Conservation (phyloP, 2,329 filamentous ascomycete species). For the Penicillium capsulatum region DNA sequence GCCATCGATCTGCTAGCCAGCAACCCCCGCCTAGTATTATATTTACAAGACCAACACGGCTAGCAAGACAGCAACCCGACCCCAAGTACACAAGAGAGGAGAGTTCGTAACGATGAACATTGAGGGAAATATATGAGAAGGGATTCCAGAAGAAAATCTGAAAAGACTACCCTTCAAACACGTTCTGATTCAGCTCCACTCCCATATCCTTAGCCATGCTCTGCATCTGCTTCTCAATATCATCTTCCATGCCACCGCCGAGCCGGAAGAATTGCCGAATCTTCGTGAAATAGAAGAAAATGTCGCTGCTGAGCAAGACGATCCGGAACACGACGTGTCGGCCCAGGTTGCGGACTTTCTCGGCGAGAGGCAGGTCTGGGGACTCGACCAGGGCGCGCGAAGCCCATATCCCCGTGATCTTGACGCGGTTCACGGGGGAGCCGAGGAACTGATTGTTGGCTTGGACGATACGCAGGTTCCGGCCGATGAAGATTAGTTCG, state of each 20-base stretch:
- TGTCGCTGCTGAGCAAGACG: constrained; percentile 70
- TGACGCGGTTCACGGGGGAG: constrained; percentile 83
- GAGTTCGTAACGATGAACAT: too few relatives aligned
- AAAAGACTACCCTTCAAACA: constrained; percentile 70
- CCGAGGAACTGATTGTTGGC: constrained; percentile 89
- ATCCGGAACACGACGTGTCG: constrained; percentile 76
- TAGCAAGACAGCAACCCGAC: too few relatives aligned
- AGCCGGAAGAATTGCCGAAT: constrained; percentile 70
- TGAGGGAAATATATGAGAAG: too few relatives aligned
- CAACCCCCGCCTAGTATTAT: too few relatives aligned
- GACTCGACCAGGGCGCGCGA: constrained; percentile 76
- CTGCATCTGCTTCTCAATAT: constrained; percentile 83
- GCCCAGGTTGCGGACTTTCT: constrained; percentile 66
- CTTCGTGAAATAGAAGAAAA: constrained; percentile 78
- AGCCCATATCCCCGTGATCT: constrained; percentile 90
- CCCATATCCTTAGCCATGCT: constrained; percentile 86
- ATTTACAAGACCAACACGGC: too few relatives aligned
- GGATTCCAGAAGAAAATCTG: background rate
- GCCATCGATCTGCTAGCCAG: too few relatives aligned
- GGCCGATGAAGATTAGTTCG: constrained; percentile 85
- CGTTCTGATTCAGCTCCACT: constrained; percentile 78
- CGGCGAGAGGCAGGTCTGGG: constrained; percentile 56
- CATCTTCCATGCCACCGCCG: constrained; percentile 88
- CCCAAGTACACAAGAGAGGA: too few relatives aligned
- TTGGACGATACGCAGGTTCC: constrained; percentile 89